Base-by-base conservation (phyloP, 176 grass and related monocot genomes). In the Elaeis guineensis region DNA sequence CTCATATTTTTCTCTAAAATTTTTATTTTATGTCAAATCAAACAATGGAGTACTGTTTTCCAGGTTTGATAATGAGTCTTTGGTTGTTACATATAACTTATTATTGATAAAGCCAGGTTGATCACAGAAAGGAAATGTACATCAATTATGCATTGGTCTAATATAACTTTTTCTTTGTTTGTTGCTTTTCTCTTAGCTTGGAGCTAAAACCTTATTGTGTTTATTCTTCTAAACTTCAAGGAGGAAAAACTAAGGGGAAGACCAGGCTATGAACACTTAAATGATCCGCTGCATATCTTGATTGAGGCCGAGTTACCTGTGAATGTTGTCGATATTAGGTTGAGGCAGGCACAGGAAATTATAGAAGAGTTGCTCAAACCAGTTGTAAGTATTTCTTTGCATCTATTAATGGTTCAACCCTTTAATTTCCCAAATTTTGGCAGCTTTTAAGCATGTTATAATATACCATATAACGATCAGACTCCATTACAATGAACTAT, bases 211-310 rank as follows among this genome's bases (percentile, higher is more conserved):
- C 54, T 67, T 19, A 55, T 54, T 25, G 29, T 20, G 6, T n/a
- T 51, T 25, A 8, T 65, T 52, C 15, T 51, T 19, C 17, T 74
- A 35, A 75, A 8, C 24, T 54, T 54, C 25, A 62, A 98, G 93
- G 93, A 98, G 84, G 87, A 98, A 51, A 86, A 92, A 75, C 63
- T 98, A 28, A 91, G 78, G 79, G 93, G 93, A 39, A 90, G 87
- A 64, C 76, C 84, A 57, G 87, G 87, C 21, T 98, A 92, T 22
- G 84, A 98, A 72, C 93, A 98, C 72, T 83, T 98, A 65, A 77
- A 87, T 63, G 93, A 98, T 29, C 93, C 93, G 19, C 69, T 98
- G 55, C 87, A 92, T 76, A 98, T 98, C 66, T 78, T 98, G 73
- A 85, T 98, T 26, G 93, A 98, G 83, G 93, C 93, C 3, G 87